phyloP scores from a whole-genome alignment of 495 filamentous ascomycete genomes.

The Trichoderma virens region DNA sequence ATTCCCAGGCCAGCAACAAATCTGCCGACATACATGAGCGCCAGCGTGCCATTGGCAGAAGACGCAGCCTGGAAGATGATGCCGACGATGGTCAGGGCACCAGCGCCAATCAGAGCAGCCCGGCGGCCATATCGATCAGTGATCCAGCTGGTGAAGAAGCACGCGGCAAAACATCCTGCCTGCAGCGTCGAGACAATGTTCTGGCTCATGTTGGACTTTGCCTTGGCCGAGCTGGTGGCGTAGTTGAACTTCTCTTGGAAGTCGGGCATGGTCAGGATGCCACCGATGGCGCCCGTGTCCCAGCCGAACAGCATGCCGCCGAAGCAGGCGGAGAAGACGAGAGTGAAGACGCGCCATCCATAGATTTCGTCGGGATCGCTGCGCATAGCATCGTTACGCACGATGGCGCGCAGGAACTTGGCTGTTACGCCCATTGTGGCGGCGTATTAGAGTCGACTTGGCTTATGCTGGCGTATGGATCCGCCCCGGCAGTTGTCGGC shows the following conservation, averaged over 20 bases:
- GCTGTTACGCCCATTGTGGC: conserved; percentile 14
- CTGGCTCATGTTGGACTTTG: conserved; percentile 34
- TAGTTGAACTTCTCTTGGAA: conserved; percentile 34
- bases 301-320: conserved; percentile 65
- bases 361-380: conserved; percentile 65
- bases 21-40: conserved; percentile 57
- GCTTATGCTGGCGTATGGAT: not conserved
- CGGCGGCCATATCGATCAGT: conserved; percentile 52
- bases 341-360: conserved; percentile 61
- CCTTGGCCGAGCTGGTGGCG: conserved; percentile 15
- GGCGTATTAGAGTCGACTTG: not conserved
- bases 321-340: conserved; percentile 52
- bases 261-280: conserved; percentile 42
- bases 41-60: conserved; percentile 32
- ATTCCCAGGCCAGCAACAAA: conserved; percentile 61
- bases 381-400: conserved; percentile 71
- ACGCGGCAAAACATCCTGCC: conserved; percentile 57
- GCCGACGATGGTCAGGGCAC: conserved; percentile 31
- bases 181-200: conserved; percentile 62
- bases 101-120: conserved; percentile 30
- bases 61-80: conserved; percentile 34
- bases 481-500: not conserved
- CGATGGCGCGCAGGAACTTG: conserved; percentile 49
- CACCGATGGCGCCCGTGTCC: conserved; percentile 54
- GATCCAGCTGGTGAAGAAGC: conserved; percentile 42